Conservation (phyloP, 2,329 filamentous ascomycete genomes). For the Sclerotiophoma versabilis region DNA sequence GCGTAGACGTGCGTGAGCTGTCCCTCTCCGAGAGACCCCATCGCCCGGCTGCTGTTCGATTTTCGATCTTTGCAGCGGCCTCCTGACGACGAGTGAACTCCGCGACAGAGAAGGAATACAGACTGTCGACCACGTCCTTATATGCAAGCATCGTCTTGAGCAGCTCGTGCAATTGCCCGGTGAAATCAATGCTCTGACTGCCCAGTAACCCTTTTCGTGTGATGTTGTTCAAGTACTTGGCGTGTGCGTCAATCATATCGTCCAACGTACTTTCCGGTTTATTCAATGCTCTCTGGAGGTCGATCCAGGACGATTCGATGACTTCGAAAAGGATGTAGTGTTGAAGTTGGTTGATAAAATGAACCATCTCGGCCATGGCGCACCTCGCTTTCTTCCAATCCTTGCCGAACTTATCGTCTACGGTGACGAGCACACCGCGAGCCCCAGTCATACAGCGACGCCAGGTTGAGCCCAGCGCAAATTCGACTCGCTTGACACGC, state of each 20-base stretch:
- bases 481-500: conserved; percentile 97
- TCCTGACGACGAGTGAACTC: conserved; percentile 95
- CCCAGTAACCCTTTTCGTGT: conserved; percentile 95
- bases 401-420: conserved; percentile 73
- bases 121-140: conserved; percentile 88
- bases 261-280: conserved; percentile 91
- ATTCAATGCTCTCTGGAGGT: conserved; percentile 80
- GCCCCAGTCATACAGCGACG: conserved; percentile 94
- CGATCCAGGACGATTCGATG: conserved; percentile 94
- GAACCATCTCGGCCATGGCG: conserved; percentile 94
- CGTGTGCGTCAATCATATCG: conserved; percentile 91
- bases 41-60: conserved; percentile 67
- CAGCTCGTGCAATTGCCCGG: conserved; percentile 89
- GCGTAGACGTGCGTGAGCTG: conserved; percentile 23
- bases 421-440: conserved; percentile 83
- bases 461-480: conserved; percentile 89
- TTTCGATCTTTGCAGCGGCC: conserved; percentile 74
- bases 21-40: conserved; percentile 69
- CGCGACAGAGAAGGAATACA: conserved; percentile 93
- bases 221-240: conserved; percentile 88
- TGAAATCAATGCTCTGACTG: conserved; percentile 74
- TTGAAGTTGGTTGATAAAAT: conserved; percentile 95
- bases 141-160: conserved; percentile 93
- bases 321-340: conserved; percentile 99
- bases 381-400: conserved; percentile 93